A percentile compares a stretch with the other conserved stretches of the same genome.
These are phyloP conservation scores for Graphilbum sp. DNA, from an alignment of 2,329 filamentous ascomycete species.

Conservation along the genomic window DNA sequence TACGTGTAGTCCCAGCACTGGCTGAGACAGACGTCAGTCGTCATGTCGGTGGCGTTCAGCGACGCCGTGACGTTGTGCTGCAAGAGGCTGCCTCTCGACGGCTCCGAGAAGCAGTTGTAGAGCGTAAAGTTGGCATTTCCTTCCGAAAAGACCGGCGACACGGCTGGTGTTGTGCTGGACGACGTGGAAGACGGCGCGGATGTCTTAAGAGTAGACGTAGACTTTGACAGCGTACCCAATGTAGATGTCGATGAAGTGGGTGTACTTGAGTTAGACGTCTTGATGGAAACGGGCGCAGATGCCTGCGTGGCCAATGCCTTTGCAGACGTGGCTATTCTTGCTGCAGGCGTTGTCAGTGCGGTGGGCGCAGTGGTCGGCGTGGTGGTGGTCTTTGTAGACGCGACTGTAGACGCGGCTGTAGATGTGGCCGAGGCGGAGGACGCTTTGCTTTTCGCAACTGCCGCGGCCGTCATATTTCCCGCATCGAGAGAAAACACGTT, in stretches of 20 bases:
- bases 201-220: neutral
- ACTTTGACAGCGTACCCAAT: neutral
- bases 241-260: neutral
- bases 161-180: neutral
- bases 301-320: neutral
- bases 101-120: slow-evolving; percentile 10
- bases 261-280: neutral
- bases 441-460: neutral
- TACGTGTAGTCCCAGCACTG: slow-evolving; percentile 16
- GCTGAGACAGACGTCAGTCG: slow-evolving; percentile 14
- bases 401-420: neutral
- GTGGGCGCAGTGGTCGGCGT: slow-evolving; percentile 1
- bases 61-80: neutral
- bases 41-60: slow-evolving; percentile 12
- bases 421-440: neutral
- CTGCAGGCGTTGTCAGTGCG: slow-evolving; percentile 3
- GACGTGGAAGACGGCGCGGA: no score
- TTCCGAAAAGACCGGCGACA: slow-evolving; percentile 1
- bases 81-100: slow-evolving; percentile 8
- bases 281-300: neutral
- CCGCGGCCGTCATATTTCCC: neutral
- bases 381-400: slow-evolving; percentile 3
- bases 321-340: neutral
- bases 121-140: slow-evolving; percentile 10
- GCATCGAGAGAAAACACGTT: slow-evolving; percentile 3